Conservation (phyloP, 1,284 basidiomycete species). For the Trichosporon coremiiforme region DNA sequence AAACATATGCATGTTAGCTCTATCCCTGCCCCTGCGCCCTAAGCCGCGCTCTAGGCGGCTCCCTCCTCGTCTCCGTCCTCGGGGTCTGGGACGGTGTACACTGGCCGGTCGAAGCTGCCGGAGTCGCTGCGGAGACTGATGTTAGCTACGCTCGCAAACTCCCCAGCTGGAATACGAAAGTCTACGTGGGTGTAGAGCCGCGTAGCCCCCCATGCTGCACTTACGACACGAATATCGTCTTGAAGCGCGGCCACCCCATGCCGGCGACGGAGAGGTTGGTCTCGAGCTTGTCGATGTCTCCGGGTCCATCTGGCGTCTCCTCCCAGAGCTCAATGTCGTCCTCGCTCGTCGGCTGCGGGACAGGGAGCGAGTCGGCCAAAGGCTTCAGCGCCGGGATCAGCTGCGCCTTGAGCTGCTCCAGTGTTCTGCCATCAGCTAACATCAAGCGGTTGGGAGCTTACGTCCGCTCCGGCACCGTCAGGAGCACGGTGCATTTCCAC, state of each 20-base stretch:
- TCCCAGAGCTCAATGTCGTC: conserved; percentile 46
- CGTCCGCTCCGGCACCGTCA: conserved; percentile 47
- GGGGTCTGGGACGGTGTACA: conserved; percentile 32
- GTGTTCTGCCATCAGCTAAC: conserved; percentile 19
- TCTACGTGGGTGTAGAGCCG: no score
- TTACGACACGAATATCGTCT: conserved; percentile 48
- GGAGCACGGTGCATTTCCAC: conserved; percentile 41
- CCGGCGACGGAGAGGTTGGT: conserved; percentile 28
- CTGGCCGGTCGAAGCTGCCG: conserved; percentile 41
- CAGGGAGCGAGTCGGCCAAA: conserved; percentile 29
- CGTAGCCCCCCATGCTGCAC: conserved; percentile 19
- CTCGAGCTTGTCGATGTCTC: conserved; percentile 26
- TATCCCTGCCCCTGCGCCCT: conserved; percentile 17
- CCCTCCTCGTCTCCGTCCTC: conserved; percentile 32
- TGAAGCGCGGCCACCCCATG: conserved; percentile 48
- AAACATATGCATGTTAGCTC: conserved; percentile 20
- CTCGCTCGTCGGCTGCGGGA: conserved; percentile 27
- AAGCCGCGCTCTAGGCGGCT: background rate
- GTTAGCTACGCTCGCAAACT: conserved; percentile 14
- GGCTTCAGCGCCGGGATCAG: conserved; percentile 38
- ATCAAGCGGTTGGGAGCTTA: conserved; percentile 26
- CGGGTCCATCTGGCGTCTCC: conserved; percentile 27
- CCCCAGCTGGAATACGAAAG: no score
- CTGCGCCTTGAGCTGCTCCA: conserved; percentile 32
- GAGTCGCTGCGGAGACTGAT: conserved; percentile 40